Evolutionary conservation across 805 yeast genomes (phyloP).

Genomic region (Saccharomycopsis sp.): DNA sequence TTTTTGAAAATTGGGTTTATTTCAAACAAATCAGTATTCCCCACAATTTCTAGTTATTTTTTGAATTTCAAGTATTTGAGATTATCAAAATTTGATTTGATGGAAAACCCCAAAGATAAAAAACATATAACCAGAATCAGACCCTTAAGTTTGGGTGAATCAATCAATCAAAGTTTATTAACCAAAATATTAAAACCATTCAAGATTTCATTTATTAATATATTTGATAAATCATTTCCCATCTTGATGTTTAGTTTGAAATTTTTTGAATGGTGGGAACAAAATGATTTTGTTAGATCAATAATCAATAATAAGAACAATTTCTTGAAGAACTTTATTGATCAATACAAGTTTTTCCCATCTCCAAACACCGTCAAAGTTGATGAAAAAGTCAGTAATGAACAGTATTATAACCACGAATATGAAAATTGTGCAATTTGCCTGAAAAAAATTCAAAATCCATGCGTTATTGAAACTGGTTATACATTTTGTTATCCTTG

Average conservation of each 20-base stretch:
- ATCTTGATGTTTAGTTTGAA: conserved; percentile 16
- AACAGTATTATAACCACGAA: conserved; percentile 3
- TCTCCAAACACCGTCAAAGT: conserved; percentile 1
- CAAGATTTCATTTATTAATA: conserved; percentile 3
- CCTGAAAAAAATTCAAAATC: conserved; percentile 50
- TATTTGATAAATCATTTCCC: conserved; percentile 16
- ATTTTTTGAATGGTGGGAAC: conserved; percentile 20
- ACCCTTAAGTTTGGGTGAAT: conserved; percentile 16
- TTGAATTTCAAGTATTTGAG: conserved; percentile 59
- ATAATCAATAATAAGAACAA: conserved; percentile 2
- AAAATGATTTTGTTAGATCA: conserved; percentile 9
- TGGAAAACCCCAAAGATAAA: conserved; percentile 6
- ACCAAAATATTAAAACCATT: conserved; percentile 9
- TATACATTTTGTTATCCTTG: conserved; percentile 85
- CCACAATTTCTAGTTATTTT: conserved; percentile 49
- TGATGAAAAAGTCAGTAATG: neutral
- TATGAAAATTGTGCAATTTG: conserved; percentile 58
- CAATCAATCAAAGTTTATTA: conserved; percentile 13
- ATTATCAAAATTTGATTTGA: conserved; percentile 35
- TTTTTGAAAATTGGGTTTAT: conserved; percentile 53
- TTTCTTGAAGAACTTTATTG: conserved; percentile 12
- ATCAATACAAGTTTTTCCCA: conserved; percentile 6
- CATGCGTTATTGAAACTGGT: conserved; percentile 87
- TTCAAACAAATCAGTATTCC: conserved; percentile 48
- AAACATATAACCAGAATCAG: conserved; percentile 15